Base-by-base conservation (phyloP, 345 rosid genomes). In the Alliaria petiolata region DNA sequence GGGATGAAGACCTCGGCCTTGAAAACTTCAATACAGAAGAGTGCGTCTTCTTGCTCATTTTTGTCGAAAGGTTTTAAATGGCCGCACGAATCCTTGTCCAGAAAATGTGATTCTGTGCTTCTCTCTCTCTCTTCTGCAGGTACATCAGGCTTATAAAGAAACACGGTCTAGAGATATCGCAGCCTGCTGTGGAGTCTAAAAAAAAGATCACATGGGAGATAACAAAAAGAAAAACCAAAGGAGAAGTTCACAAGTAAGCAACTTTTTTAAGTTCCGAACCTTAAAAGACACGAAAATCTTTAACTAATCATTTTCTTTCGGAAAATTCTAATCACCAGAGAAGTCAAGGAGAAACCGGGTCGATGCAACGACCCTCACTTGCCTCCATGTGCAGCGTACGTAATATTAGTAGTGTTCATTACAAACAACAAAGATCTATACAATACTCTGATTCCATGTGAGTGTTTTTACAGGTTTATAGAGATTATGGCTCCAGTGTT, bases 401-500 rank as follows among this genome's bases (percentile, higher is more conserved):
- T 62, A 12, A 43, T 28, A 39, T 65, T 16, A 43, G 20, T 62
- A 16, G 1, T 28, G 25, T 22, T 22, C 25, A 20, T 19, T 40
- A 68, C 54, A 47, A n/a, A 22, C 15, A 36, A 31, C 49, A 15
- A n/a, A 31, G 34, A 15, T 31, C 5, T 56, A 12, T 30, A 26
- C 38, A 35, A 3, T 1, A 36, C 13, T 30, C 70, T 75, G 61
- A 76, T 47, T 22, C 8, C 9, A 15, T 6, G 36, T 4, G 22
- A 36, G 50, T 34, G 8, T 30, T 26, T 35, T 44, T 35, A 71
- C 81, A 92, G 99, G 68, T 92, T 95, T 82, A 89, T 95, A 22
- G 99, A 95, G 82, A 95, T 95, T 71, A 95, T 95, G 99, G 99
- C 99, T 73, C 92, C 99, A 3, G 99, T 95, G 13, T 95, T 95